Percentiles rank a stretch among this genome's conserved stretches.
phyloP scores from a whole-genome alignment of 495 filamentous ascomycete species.

The Penicillium diatomitis region DNA sequence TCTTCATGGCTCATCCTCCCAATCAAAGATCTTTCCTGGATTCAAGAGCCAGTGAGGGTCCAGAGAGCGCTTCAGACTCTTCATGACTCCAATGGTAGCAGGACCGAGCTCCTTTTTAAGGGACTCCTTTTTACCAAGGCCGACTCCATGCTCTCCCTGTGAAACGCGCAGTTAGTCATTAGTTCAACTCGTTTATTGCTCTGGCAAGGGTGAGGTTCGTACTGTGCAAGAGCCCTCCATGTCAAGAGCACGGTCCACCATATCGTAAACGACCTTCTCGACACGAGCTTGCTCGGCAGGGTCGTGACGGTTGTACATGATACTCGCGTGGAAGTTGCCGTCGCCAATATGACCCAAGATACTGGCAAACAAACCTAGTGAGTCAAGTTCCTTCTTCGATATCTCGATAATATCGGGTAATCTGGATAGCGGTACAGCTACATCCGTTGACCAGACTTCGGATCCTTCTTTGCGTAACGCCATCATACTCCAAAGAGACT shows the following conservation, averaged over 20 bases:
- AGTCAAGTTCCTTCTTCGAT: slow-evolving; percentile 82
- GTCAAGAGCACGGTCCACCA: slow-evolving; percentile 78
- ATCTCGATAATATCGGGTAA: slow-evolving; percentile 85
- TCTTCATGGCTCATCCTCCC: slow-evolving; percentile 7
- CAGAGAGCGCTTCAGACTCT: slow-evolving; percentile 69
- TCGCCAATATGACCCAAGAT: slow-evolving; percentile 82
- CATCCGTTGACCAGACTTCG: slow-evolving; percentile 70
- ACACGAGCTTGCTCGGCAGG: slow-evolving; percentile 61
- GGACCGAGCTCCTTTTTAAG: slow-evolving; percentile 74
- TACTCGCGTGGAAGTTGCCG: slow-evolving; percentile 87
- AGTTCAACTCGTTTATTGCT: background rate
- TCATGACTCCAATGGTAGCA: slow-evolving; percentile 79
- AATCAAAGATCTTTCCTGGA: slow-evolving; percentile 81
- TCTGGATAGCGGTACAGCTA: slow-evolving; percentile 78
- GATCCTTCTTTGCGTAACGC: slow-evolving; percentile 46
- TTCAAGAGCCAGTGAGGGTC: slow-evolving; percentile 91
- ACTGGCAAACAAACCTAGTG: slow-evolving; percentile 73
- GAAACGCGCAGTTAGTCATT: background rate
- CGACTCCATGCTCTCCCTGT: slow-evolving; percentile 78
- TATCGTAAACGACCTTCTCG: slow-evolving; percentile 71
- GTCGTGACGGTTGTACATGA: slow-evolving; percentile 68
- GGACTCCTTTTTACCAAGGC: slow-evolving; percentile 77
- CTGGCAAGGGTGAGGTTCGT: slow-evolving; percentile 8
- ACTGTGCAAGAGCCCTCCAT: slow-evolving; percentile 91
- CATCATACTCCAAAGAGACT: slow-evolving; percentile 64